Conservation (phyloP, 139 green algal genomes). For the Closterium sp. region DNA sequence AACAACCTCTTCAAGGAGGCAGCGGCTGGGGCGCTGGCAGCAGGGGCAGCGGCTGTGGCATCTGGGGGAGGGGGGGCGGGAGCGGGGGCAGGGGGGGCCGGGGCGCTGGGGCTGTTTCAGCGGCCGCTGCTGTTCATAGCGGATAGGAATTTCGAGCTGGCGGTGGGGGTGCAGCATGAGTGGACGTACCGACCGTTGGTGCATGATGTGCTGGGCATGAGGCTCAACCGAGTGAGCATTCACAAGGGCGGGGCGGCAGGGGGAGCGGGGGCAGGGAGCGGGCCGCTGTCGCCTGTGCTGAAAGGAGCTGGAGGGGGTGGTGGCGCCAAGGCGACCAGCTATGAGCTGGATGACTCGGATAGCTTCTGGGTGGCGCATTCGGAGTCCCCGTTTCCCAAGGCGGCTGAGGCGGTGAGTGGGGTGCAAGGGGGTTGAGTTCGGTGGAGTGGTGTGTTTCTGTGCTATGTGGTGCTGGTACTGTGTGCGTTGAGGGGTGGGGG, state of each 20-base stretch:
- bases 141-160: slow-evolving; percentile 97
- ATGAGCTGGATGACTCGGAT: slow-evolving; percentile 81
- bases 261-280: slow-evolving; percentile 6
- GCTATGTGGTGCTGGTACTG: background rate
- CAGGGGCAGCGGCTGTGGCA: background rate
- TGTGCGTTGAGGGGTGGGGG: background rate
- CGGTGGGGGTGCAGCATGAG: slow-evolving; percentile 78
- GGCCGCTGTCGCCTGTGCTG: background rate
- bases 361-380: slow-evolving; percentile 61
- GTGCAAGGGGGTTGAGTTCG: no score
- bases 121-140: slow-evolving; percentile 94
- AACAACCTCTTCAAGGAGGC: slow-evolving; percentile 56
- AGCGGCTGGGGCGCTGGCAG: background rate
- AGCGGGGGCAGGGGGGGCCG: background rate
- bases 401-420: slow-evolving; percentile 56
- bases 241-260: slow-evolving; percentile 16
- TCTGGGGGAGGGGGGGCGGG: background rate
- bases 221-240: slow-evolving; percentile 78
- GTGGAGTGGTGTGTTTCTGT: no score
- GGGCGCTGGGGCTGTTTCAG: slow-evolving; percentile 45
- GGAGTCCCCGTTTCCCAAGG: slow-evolving; percentile 59
- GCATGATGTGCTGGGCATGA: slow-evolving; percentile 87
- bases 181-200: slow-evolving; percentile 98
- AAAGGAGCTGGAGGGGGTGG: background rate
- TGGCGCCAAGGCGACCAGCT: slow-evolving; percentile 38